Base-by-base conservation (phyloP, 345 rosid genomes). In the Gossypium turneri region DNA sequence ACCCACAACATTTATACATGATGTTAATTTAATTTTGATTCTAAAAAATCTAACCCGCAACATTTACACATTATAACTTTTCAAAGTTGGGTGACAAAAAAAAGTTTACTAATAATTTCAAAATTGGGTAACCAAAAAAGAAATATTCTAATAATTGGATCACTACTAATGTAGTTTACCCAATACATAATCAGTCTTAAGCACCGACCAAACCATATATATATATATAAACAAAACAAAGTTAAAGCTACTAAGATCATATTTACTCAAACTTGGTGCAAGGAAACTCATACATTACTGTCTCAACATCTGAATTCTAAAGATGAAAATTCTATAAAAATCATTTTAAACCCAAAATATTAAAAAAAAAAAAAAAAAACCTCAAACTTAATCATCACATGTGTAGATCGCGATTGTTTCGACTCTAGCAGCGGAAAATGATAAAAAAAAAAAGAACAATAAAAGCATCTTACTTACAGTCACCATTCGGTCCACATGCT, bases 401-500 rank as follows among this genome's bases (percentile, higher is more conserved):
- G 44, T 50, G 19, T 48, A 7, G 20, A 38, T 51, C 17, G 17
- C 43, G 45, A 59, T 29, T 10, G 22, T 57, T 65, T 34, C 44
- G 48, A 8, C n/a, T 52, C 27, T 38, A 34, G 10, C 5, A 43
- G 9, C 3, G 4, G 48, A 29, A 63, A 43, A 41, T 44, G 13
- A 67, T 57, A 4, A 52, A 51, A 51, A 5, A 52, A 51, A 43
- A 72, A 11, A 51, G 10, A 1, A 27, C 2, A 51, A 8, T 11
- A 67, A 64, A 55, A 19, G 52, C 22, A 43, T 50, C 48, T 58
- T 55, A 77, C 81, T 61, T 72, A 75, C 72, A 81, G 62, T 63
- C 65, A 70, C 68, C 29, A 47, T 61, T 43, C 55, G 56, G 25
- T 48, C 67, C 43, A 60, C 47, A n/a, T 2, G 20, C 66, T 45